Evolutionary conservation across 2,329 filamentous ascomycete genomes (phyloP), one percentile per base, ranked within the genome.

Genomic region (Corynespora cassiicola): DNA sequence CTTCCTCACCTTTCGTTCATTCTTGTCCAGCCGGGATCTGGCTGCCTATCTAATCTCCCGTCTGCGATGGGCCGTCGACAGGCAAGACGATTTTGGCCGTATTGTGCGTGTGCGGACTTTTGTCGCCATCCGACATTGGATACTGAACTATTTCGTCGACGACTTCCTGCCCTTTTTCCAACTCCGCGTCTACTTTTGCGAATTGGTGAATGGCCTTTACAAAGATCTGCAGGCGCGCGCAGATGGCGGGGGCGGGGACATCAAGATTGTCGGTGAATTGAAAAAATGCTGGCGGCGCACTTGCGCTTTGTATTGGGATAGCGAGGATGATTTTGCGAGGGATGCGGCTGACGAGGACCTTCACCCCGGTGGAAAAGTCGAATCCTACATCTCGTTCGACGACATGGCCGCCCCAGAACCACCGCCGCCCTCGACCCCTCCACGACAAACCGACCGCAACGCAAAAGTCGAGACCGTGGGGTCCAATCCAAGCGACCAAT

Each of bases 201-300:
- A 84, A 20, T 76, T 90, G 7, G 77, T 96, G 42, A 96, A 97
- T 64, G 63, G 65, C 16, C 63, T 86, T 37, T 79, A 80, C 39
- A 61, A 67, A 19, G 70, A 77, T 38, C 71, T 86, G 21, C 76
- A 72, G 36, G 66, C 69, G 31, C 73, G 79, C 35, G 63, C 71
- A 35, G 74, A 76, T 47, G 73, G 76, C 27, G 79, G 81, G 21
- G 75, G 74, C 36, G 84, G 82, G 31, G 83, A 86, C 56, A 68
- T 95, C 42, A 96, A 96, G 68, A 95, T 97, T 50, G 77, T 99
- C 22, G 84, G 87, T 19, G 94, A 99, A 68, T 74, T 99, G 47
- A 99, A 99, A 68, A 95, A 96, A 65, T 97, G 94, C 64, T 99
- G 94, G 94, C 85, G 91, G 65, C 82, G 91, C 34, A 88, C 94